Evolutionary conservation across 805 yeast genomes (phyloP), one percentile per base, ranked within the genome.

Genomic region (Starmerella lactis-condensi): DNA sequence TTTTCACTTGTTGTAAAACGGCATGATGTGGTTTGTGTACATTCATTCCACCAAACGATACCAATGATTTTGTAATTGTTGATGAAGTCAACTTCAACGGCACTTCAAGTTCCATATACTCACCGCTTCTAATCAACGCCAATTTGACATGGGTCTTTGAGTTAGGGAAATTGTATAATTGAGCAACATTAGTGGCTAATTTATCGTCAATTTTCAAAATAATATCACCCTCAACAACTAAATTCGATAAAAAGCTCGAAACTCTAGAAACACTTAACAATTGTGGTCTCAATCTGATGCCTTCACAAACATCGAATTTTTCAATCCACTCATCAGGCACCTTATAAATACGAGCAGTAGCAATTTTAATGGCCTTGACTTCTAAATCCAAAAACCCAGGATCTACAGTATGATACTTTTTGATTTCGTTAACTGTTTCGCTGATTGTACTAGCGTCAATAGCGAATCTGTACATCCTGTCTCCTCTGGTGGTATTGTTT

Each of bases 21-120:
- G 89, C 85, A 47, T 76, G 91, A 52, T 81, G 94, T n/a, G 94
- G 93, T 23, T 69, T 65, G 48, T 83, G 95, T 21, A 83, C 52
- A 5, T 75, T 56, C 24, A 82, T 73, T 15, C 94, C 94, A 31
- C 82, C 69, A 89, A 93, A 83, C 29, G 66, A 61, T 6, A 77
- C 72, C 24, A 79, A 57, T 33, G 73, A 72, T 23, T 67, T 64
- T 2, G 92, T 79, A 34, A 63, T 58, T 28, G 69, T 55, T 24
- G 63, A 61, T 18, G 61, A 57, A 3, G 82, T 64, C 14, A 67
- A 65, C 2, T 69, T 65, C 3, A 91, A 71, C 8, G 75, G 72
- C 7, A 77, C 81, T 13, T 50, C 53, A 15, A 82, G 42, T 29
- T 67, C 69, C 33, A 72, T 35, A 35, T 73, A 71, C 45, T 71